phyloP scores from a whole-genome alignment of 495 filamentous ascomycete genomes.

The Lepraria neglecta region DNA sequence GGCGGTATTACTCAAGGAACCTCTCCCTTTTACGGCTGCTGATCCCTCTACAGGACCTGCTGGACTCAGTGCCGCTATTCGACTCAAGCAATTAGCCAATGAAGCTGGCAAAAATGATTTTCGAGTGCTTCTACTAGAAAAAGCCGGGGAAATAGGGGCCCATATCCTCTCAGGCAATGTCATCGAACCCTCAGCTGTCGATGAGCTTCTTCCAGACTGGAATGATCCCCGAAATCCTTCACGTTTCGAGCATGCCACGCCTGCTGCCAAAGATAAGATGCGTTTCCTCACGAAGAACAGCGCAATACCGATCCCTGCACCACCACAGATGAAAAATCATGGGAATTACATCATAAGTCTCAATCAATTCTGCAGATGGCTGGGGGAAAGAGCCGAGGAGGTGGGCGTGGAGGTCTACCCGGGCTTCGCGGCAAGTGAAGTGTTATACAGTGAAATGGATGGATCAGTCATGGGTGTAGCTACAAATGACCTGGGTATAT shows the following conservation, averaged over 20 bases:
- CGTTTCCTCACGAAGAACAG: conserved; percentile 83
- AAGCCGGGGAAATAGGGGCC: conserved; percentile 89
- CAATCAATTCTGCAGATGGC: conserved; percentile 90
- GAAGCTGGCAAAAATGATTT: conserved; percentile 95
- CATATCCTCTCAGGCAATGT: conserved; percentile 97
- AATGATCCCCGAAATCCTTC: conserved; percentile 76
- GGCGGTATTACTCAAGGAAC: conserved; percentile 51
- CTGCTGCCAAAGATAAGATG: conserved; percentile 80
- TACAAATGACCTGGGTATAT: conserved; percentile 88
- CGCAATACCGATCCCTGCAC: conserved; percentile 72
- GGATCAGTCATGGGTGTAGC: conserved; percentile 91
- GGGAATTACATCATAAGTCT: conserved; percentile 97
- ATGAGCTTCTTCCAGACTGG: conserved; percentile 94
- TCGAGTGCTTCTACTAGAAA: conserved; percentile 86
- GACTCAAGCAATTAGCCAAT: conserved; percentile 91
- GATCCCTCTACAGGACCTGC: conserved; percentile 58
- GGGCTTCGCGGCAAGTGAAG: conserved; percentile 88
- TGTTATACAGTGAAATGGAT: conserved; percentile 71
- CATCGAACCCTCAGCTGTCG: conserved; percentile 79
- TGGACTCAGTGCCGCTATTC: conserved; percentile 86
- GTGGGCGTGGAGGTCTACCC: conserved; percentile 97
- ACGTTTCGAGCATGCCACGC: conserved; percentile 76
- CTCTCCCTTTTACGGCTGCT: conserved; percentile 6
- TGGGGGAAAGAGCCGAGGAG: conserved; percentile 91
- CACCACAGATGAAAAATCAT: conserved; percentile 97